Evolutionary conservation across 2,329 filamentous ascomycete species (phyloP).

Genomic region (Whalleya microplaca): DNA sequence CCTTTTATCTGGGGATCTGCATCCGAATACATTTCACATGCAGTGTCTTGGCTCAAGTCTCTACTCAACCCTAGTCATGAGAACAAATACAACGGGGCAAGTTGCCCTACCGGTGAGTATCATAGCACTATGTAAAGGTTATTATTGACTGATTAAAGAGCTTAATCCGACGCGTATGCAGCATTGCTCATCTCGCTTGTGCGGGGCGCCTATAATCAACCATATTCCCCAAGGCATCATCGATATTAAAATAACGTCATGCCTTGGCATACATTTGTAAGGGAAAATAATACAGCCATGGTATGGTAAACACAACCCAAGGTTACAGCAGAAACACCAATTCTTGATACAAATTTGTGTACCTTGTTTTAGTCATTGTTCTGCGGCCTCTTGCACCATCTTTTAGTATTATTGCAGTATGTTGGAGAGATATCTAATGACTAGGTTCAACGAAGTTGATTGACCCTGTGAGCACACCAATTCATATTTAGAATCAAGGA

Average conservation of each 20-base stretch:
- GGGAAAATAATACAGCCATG: not conserved
- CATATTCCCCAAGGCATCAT: not conserved
- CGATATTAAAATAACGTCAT: not conserved
- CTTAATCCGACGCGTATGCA: not conserved
- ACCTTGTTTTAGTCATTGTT: not conserved
- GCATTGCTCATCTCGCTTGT: not conserved
- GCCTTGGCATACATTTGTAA: not conserved
- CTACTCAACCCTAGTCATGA: not conserved
- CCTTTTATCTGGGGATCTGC: not conserved
- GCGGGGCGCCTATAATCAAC: not conserved
- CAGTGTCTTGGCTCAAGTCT: not conserved
- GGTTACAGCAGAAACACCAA: not conserved
- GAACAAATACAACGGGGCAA: not conserved
- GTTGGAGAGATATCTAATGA: not conserved
- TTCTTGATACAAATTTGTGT: not conserved
- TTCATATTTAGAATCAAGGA: not conserved
- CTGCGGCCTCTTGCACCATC: not conserved
- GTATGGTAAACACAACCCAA: not conserved
- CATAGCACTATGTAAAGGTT: not conserved
- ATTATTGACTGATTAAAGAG: not conserved
- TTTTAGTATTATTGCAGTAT: not conserved
- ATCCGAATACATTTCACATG: not conserved
- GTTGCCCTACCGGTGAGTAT: not conserved
- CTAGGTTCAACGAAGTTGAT: not conserved
- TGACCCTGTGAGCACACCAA: not conserved